Evolutionary conservation across 2,329 filamentous ascomycete genomes (phyloP).

Genomic region (Aspergillus hortae): DNA sequence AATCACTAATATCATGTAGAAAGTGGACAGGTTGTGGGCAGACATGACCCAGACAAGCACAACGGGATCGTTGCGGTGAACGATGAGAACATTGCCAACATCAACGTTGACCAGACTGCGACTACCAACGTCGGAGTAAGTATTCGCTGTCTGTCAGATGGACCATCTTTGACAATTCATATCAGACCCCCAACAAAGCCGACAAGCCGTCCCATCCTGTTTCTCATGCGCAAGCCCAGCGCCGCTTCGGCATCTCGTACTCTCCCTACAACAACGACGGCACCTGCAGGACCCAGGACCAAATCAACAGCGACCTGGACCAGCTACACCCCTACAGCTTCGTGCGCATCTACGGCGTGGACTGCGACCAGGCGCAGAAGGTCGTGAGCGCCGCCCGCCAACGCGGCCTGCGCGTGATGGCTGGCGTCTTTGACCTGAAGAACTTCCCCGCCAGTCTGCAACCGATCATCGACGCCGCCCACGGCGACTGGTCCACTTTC

Average conservation of each 20-base stretch:
- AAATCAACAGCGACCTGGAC: slow-evolving; percentile 64
- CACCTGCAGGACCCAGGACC: slow-evolving; percentile 62
- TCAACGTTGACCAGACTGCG: background rate
- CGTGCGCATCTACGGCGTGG: slow-evolving; percentile 75
- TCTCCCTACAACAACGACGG: slow-evolving; percentile 55
- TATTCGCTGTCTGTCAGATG: background rate
- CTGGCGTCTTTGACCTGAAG: slow-evolving; percentile 67
- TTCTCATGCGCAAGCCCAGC: slow-evolving; percentile 4
- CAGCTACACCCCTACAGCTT: slow-evolving; percentile 55
- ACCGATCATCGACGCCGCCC: slow-evolving; percentile 58
- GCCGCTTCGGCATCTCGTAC: slow-evolving; percentile 52
- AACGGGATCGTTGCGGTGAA: background rate
- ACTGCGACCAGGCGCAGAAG: slow-evolving; percentile 68
- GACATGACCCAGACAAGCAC: background rate
- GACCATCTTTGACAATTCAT: background rate
- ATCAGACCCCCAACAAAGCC: background rate
- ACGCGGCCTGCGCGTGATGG: slow-evolving; percentile 67
- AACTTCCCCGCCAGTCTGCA: slow-evolving; percentile 56
- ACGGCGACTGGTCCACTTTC: slow-evolving; percentile 64
- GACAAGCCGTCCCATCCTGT: background rate
- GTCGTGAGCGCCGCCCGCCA: slow-evolving; percentile 61
- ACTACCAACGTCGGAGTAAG: background rate
- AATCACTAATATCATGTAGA: background rate
- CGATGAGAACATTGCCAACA: background rate
- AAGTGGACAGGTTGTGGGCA: background rate